A percentile compares a stretch with the other conserved stretches of the same genome.
phyloP scores from a whole-genome alignment of 2,329 filamentous ascomycete genomes.

The Fusarium guadeloupense region DNA sequence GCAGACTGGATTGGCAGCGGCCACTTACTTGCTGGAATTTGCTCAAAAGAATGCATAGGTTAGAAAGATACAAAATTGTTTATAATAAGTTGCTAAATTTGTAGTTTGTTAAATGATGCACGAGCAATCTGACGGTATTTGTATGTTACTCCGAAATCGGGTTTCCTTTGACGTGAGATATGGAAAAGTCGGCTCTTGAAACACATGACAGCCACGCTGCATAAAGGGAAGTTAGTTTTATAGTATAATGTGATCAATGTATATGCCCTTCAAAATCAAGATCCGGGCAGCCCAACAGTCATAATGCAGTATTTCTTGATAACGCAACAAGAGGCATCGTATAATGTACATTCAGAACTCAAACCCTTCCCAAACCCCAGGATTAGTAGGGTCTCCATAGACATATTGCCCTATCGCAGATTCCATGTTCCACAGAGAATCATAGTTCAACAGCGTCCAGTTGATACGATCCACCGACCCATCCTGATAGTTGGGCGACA shows the following conservation, averaged over 20 bases:
- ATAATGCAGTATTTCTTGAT: too few species aligned
- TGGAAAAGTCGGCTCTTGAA: too few species aligned
- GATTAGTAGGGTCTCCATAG: conserved; percentile 5
- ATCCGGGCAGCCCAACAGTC: too few species aligned
- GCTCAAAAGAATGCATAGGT: background rate
- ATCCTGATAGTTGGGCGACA: background rate
- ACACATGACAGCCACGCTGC: too few species aligned
- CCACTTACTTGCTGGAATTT: conserved; percentile 36
- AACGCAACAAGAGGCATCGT: too few species aligned
- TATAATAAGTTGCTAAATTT: background rate
- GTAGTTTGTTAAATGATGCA: too few species aligned
- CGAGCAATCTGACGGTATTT: background rate
- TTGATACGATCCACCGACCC: conserved; percentile 3
- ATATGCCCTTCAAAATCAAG: too few species aligned
- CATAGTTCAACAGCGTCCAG: conserved; percentile 20
- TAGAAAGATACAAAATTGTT: rapidly evolving
- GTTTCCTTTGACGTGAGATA: too few species aligned
- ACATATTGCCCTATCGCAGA: conserved; percentile 24
- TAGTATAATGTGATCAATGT: too few species aligned
- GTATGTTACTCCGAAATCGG: too few species aligned
- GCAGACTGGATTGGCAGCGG: conserved; percentile 44
- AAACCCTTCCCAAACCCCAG: conserved; percentile 10
- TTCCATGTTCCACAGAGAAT: conserved; percentile 27
- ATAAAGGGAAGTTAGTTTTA: too few species aligned
- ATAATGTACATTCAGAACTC: background rate